These are phyloP conservation scores for Pythium grandisporangium DNA, from an alignment of 352 stramenopile species.

Conservation along the genomic window DNA sequence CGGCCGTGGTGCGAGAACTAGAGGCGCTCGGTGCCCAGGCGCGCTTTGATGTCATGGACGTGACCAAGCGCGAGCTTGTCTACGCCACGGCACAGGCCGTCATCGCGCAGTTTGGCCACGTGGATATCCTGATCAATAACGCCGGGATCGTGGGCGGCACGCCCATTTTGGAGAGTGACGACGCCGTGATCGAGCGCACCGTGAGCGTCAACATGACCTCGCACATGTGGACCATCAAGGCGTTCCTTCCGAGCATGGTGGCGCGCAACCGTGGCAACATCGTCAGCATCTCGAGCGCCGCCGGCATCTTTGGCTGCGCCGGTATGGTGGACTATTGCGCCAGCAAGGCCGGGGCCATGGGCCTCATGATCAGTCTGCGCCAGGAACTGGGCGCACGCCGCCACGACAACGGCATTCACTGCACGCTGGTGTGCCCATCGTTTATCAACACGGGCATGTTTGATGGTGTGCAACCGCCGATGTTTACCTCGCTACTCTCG, in stretches of 20 bases:
- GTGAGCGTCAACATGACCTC: conserved; percentile 31
- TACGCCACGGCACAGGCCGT: conserved; percentile 13
- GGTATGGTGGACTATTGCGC: conserved; percentile 34
- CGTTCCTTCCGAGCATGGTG: conserved; percentile 31
- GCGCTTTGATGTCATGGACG: conserved; percentile 23
- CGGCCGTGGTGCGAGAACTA: conserved; percentile 23
- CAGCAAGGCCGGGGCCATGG: conserved; percentile 30
- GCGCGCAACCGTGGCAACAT: conserved; percentile 25
- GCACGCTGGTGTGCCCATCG: conserved; percentile 25
- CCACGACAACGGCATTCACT: conserved; percentile 18
- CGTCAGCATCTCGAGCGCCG: conserved; percentile 29
- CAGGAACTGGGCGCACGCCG: conserved; percentile 20
- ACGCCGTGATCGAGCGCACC: conserved; percentile 22
- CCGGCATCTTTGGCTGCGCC: conserved; percentile 21
- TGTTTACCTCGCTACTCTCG: conserved; percentile 13
- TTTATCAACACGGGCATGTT: conserved; percentile 37
- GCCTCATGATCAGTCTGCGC: conserved; percentile 27
- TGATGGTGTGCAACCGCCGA: conserved; percentile 16
- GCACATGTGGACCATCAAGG: conserved; percentile 37
- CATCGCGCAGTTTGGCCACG: conserved; percentile 14
- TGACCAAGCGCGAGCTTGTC: conserved; percentile 20
- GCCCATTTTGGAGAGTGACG: conserved; percentile 26
- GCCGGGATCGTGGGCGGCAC: conserved; percentile 35
- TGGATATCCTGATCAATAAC: conserved; percentile 46
- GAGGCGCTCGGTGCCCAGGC: conserved; percentile 7